Percentiles rank a stretch among this genome's conserved stretches.
phyloP scores from a whole-genome alignment of 2,329 filamentous ascomycete genomes.

The Cladosporium phlei region DNA sequence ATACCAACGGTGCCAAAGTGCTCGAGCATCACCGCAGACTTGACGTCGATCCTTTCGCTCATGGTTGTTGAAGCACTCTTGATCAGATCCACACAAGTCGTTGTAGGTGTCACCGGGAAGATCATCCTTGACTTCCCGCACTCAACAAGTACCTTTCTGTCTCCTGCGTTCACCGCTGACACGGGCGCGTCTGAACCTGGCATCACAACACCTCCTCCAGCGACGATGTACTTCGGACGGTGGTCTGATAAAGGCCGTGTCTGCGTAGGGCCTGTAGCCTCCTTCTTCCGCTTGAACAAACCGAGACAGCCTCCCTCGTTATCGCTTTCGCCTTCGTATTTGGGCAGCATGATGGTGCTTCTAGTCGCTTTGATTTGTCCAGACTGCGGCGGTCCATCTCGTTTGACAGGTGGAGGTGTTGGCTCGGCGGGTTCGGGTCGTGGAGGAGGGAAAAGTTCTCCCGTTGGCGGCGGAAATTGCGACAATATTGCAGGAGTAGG shows the following conservation, averaged over 20 bases:
- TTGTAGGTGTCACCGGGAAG: constrained; percentile 69
- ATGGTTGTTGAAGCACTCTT: constrained; percentile 60
- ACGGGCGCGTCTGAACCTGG: constrained; percentile 68
- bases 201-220: constrained; percentile 45
- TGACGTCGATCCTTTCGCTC: constrained; percentile 58
- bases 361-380: constrained; percentile 31
- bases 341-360: constrained; percentile 23
- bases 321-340: constrained; percentile 18
- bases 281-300: constrained; percentile 32
- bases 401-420: constrained; percentile 16
- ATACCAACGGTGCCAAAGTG: constrained; percentile 70
- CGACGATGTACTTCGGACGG: constrained; percentile 33
- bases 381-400: constrained; percentile 28
- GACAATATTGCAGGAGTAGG: not conserved
- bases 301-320: constrained; percentile 30
- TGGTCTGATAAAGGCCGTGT: constrained; percentile 22
- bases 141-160: constrained; percentile 69
- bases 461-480: constrained; percentile 14
- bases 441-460: constrained; percentile 29
- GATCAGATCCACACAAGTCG: constrained; percentile 69
- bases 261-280: not conserved
- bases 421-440: constrained; percentile 7
- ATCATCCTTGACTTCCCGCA: constrained; percentile 65
- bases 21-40: constrained; percentile 69
- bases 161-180: constrained; percentile 74